phyloP scores from a whole-genome alignment of 352 stramenopile species.

The Pilasporangium apinafurcum region DNA sequence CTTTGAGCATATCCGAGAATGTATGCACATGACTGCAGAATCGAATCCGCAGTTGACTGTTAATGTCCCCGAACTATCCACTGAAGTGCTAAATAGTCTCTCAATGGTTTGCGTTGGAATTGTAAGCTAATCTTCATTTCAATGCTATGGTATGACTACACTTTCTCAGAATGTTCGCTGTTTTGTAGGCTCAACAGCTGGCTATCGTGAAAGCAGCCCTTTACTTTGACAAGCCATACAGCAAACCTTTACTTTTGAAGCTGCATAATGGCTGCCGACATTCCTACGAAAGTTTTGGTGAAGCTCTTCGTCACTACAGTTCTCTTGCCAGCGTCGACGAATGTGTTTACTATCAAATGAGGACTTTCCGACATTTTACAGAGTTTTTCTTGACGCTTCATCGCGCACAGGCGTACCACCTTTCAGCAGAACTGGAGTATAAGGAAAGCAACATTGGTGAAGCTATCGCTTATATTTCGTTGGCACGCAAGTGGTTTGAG shows the following conservation, averaged over 20 bases:
- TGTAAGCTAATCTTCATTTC: neutral
- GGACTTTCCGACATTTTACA: slow-evolving; percentile 14
- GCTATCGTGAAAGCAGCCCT: slow-evolving; percentile 28
- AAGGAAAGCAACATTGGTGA: slow-evolving; percentile 11
- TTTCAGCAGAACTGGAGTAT: slow-evolving; percentile 16
- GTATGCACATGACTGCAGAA: slow-evolving; percentile 8
- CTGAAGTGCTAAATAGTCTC: slow-evolving; percentile 9
- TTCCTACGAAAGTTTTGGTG: slow-evolving; percentile 12
- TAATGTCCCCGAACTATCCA: slow-evolving; percentile 11
- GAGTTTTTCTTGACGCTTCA: slow-evolving; percentile 25
- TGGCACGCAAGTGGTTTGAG: slow-evolving; percentile 13
- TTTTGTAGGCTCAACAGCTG: slow-evolving; percentile 26
- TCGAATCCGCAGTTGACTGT: slow-evolving; percentile 1
- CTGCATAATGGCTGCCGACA: slow-evolving; percentile 21
- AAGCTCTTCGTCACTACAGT: slow-evolving; percentile 10
- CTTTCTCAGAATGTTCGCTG: neutral
- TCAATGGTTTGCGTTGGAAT: slow-evolving; percentile 8
- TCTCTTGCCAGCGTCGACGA: neutral
- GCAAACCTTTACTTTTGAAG: slow-evolving; percentile 22
- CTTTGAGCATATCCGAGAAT: slow-evolving; percentile 8
- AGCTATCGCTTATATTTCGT: slow-evolving; percentile 16
- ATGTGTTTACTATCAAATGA: neutral
- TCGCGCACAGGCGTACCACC: slow-evolving; percentile 14
- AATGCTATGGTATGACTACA: neutral
- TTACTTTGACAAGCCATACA: slow-evolving; percentile 18